Evolutionary conservation across 1,139 yeast genomes (phyloP).

Genomic region (Protomyces lactucae-debilis): DNA sequence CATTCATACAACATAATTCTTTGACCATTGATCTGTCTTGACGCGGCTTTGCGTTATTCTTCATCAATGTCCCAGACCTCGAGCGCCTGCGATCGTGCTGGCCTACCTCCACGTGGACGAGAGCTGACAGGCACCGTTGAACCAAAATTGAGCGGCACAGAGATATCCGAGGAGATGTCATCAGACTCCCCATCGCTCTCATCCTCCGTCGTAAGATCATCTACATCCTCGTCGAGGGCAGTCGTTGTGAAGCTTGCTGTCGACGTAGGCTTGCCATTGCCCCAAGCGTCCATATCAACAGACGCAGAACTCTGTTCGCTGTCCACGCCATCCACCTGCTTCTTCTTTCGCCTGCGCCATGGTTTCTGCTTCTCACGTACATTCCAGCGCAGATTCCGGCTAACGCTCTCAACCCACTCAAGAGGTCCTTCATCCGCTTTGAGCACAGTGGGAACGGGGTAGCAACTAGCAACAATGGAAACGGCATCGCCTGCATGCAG

Average conservation of each 20-base stretch:
- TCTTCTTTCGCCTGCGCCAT: background rate
- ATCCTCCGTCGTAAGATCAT: background rate
- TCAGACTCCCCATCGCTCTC: no score
- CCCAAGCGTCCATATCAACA: background rate
- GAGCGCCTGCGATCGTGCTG: background rate
- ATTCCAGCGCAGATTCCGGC: slow-evolving; percentile 82
- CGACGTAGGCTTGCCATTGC: background rate
- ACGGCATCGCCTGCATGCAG: slow-evolving; percentile 69
- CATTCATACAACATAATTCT: no score
- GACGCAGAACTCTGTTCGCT: background rate
- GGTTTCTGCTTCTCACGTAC: slow-evolving; percentile 68
- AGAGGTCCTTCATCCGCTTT: slow-evolving; percentile 57
- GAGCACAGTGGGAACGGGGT: slow-evolving; percentile 74
- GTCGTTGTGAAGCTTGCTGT: background rate
- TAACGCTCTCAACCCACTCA: slow-evolving; percentile 77
- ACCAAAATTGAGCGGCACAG: no score
- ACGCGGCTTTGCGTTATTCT: background rate
- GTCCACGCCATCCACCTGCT: background rate
- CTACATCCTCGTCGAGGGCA: background rate
- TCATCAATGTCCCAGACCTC: background rate
- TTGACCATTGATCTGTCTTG: no score
- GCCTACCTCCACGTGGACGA: background rate
- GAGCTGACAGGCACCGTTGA: no score
- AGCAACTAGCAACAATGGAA: slow-evolving; percentile 69
- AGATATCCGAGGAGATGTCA: no score